A percentile compares a stretch with the other conserved stretches of the same genome.
phyloP scores from a whole-genome alignment of 805 yeast species.

The Blastobotrys robertii region DNA sequence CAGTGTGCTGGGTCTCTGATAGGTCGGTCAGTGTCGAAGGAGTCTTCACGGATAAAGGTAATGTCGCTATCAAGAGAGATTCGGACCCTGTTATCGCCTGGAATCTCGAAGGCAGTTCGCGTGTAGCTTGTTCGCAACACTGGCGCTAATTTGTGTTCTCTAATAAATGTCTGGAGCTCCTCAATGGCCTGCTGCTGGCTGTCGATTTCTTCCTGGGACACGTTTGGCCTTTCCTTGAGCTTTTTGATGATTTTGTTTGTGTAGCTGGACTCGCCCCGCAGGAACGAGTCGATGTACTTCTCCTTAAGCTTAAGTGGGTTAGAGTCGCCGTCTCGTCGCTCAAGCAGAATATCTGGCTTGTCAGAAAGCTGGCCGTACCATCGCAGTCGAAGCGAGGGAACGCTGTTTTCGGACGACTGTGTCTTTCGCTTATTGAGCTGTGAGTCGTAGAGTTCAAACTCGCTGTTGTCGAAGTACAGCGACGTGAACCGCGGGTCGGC shows the following conservation, averaged over 20 bases:
- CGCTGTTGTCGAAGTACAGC: slow-evolving; percentile 75
- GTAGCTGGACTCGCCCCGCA: slow-evolving; percentile 39
- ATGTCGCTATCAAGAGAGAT: slow-evolving; percentile 86
- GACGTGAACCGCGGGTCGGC: slow-evolving; percentile 79
- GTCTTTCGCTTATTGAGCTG: slow-evolving; percentile 52
- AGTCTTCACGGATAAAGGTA: slow-evolving; percentile 79
- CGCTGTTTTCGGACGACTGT: slow-evolving; percentile 31
- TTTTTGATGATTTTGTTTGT: slow-evolving; percentile 48
- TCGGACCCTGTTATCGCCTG: slow-evolving; percentile 91
- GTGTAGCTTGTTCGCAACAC: slow-evolving; percentile 77
- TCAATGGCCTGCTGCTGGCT: slow-evolving; percentile 46
- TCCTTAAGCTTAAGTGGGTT: slow-evolving; percentile 64
- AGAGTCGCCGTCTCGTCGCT: slow-evolving; percentile 49
- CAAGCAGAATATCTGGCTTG: slow-evolving; percentile 71
- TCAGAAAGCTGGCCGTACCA: slow-evolving; percentile 81
- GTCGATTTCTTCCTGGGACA: slow-evolving; percentile 42
- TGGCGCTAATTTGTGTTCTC: slow-evolving; percentile 65
- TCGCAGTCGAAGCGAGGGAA: slow-evolving; percentile 71
- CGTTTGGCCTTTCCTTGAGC: slow-evolving; percentile 47
- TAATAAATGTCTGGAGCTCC: slow-evolving; percentile 53
- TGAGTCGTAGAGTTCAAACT: slow-evolving; percentile 78
- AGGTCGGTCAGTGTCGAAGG: slow-evolving; percentile 76
- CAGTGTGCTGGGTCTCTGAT: slow-evolving; percentile 80
- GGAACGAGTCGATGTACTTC: slow-evolving; percentile 67
- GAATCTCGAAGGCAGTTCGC: slow-evolving; percentile 94